Evolutionary conservation across 306 rosid genomes (phyloP).

Genomic region (Canavalia gladiata): DNA sequence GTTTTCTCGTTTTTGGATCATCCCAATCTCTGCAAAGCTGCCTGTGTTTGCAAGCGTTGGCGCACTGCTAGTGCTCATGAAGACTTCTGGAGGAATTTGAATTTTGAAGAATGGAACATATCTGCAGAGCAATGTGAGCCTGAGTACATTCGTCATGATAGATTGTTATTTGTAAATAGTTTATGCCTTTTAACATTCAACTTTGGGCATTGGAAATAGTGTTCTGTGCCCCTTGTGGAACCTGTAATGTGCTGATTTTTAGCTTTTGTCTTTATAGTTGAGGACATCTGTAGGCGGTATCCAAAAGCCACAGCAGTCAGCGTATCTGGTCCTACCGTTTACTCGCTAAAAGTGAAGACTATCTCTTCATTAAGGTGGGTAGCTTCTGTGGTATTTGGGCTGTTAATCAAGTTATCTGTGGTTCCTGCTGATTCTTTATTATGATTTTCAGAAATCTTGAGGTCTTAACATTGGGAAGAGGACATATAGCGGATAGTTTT

Average conservation of each 20-base stretch:
- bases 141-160: background rate
- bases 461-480: constrained; percentile 74
- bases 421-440: constrained; percentile 43
- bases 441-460: constrained; percentile 72
- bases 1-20: constrained; percentile 94
- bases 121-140: constrained; percentile 83
- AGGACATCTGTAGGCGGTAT: constrained; percentile 78
- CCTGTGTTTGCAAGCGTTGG: constrained; percentile 88
- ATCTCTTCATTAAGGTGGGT: constrained; percentile 70
- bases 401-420: background rate
- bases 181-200: background rate
- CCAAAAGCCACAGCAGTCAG: constrained; percentile 79
- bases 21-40: constrained; percentile 83
- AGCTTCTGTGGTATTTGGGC: constrained; percentile 17
- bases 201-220: constrained; percentile 9
- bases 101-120: constrained; percentile 78
- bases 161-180: background rate
- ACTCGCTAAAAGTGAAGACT: constrained; percentile 72
- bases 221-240: background rate
- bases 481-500: constrained; percentile 67
- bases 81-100: constrained; percentile 87
- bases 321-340: constrained; percentile 66
- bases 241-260: constrained; percentile 32
- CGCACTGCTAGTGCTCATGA: constrained; percentile 88
- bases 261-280: constrained; percentile 64